These are phyloP conservation scores for Rhinocladiella mackenziei DNA, from an alignment of 2,329 filamentous ascomycete genomes.

Conservation along the genomic window DNA sequence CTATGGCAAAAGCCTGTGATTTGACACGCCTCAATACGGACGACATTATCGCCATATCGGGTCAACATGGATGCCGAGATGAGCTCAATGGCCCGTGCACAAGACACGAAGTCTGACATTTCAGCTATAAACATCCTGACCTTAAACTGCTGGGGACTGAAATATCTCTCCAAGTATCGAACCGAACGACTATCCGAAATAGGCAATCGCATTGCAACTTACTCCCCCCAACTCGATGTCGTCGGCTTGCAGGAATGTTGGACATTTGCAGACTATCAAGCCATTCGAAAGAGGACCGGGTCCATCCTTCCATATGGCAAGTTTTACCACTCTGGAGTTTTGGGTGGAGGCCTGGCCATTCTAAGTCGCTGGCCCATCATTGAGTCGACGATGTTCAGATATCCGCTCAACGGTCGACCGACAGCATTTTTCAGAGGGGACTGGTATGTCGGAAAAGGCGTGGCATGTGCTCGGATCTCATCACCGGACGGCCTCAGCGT, in stretches of 20 bases:
- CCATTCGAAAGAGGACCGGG: constrained; percentile 68
- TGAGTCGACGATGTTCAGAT: constrained; percentile 78
- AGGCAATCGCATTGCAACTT: constrained; percentile 68
- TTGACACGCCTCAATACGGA: too few species aligned
- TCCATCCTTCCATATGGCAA: constrained; percentile 82
- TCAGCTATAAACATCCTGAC: constrained; percentile 67
- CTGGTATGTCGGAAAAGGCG: constrained; percentile 94
- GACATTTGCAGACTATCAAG: constrained; percentile 77
- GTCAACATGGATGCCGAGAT: too few species aligned
- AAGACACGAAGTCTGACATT: too few species aligned
- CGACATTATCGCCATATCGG: too few species aligned
- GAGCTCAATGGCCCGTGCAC: too few species aligned
- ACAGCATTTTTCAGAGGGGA: constrained; percentile 88
- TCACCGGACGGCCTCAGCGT: constrained; percentile 46
- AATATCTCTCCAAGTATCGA: constrained; percentile 75
- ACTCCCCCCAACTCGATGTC: constrained; percentile 69
- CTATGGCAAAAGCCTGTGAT: too few species aligned
- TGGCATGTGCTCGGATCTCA: constrained; percentile 72
- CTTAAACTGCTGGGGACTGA: constrained; percentile 96
- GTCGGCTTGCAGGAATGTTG: constrained; percentile 95
- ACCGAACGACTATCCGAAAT: constrained; percentile 77
- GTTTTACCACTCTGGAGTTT: constrained; percentile 85
- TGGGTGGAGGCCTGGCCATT: constrained; percentile 84
- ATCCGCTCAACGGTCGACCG: constrained; percentile 88
- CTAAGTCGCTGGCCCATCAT: constrained; percentile 89